Base-by-base conservation (phyloP, 495 filamentous ascomycete genomes). In the Beverwykella pulmonaria region DNA sequence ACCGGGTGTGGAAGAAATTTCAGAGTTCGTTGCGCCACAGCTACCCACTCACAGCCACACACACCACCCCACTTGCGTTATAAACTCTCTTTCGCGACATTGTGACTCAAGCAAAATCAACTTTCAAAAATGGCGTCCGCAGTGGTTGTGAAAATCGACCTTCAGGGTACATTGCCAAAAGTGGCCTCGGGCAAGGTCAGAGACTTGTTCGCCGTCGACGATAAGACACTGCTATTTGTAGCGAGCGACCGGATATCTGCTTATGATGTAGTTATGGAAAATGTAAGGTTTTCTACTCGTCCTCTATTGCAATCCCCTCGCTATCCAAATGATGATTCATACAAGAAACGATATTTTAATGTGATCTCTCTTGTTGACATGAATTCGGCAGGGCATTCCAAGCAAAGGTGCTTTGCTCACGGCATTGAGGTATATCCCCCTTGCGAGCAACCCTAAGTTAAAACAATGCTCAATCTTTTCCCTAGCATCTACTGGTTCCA, bases 171-270 rank as follows among this genome's bases (percentile, higher is more conserved):
- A 19, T 71, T 90, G 55, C 83, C 80, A 5, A 79, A 85, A 17
- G 68, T 90, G 39, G 83, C 85, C 39, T 79, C 82, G 29, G 88
- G 92, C 62, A 96, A 96, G 79, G 92, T 96, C 44, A 85, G 92
- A 66, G 90, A 93, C 71, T 78, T 97, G 22, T 97, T 91, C 73
- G 82, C 86, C 59, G 77, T 95, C 58, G 87, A 92, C 75, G 80
- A 87, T 23, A 79, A 86, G 58, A 90, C 88, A 1, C 83, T 97
- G 7, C 88, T 97, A 44, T 95, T 98, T 77, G 87, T 95, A 44
- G 88, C 94, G 19, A 90, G 88, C 22, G 93, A 98, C 76, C 89
- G 93, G 66, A 95, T 97, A 79, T 96, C 91, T 58, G 93, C 93
- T 55, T 96, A 90, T 81, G 93, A 97, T 83, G 90, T 96, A 69